Evolutionary conservation across 345 rosid genomes (phyloP).

Genomic region (Boechera stricta): DNA sequence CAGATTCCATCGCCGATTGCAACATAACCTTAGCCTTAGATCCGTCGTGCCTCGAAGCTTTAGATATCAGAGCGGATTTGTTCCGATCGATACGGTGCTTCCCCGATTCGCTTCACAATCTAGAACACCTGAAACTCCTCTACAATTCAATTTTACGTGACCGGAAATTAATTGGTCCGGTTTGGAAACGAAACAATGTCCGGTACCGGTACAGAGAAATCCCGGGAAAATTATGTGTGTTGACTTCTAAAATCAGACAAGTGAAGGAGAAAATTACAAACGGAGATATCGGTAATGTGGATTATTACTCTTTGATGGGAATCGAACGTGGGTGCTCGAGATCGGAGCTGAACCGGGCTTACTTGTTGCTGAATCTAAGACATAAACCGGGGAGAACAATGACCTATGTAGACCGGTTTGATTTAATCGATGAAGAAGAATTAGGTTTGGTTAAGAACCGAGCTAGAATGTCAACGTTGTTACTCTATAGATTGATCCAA

Average conservation of each 20-base stretch:
- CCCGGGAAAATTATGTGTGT: slow-evolving; percentile 76
- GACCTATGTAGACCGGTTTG: slow-evolving; percentile 73
- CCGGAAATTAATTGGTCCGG: slow-evolving; percentile 87
- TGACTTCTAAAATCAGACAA: slow-evolving; percentile 63
- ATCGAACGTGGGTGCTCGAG: slow-evolving; percentile 81
- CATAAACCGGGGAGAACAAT: slow-evolving; percentile 88
- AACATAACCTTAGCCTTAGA: slow-evolving; percentile 80
- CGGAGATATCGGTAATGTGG: slow-evolving; percentile 77
- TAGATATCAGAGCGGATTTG: slow-evolving; percentile 80
- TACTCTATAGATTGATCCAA: slow-evolving; percentile 83
- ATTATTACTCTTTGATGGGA: slow-evolving; percentile 81
- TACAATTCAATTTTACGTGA: slow-evolving; percentile 83
- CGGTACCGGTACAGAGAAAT: slow-evolving; percentile 84
- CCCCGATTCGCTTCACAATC: slow-evolving; percentile 86
- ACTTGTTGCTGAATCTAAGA: slow-evolving; percentile 67
- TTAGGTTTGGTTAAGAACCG: slow-evolving; percentile 72
- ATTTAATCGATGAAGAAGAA: slow-evolving; percentile 69
- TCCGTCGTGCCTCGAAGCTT: slow-evolving; percentile 79
- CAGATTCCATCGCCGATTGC: slow-evolving; percentile 87
- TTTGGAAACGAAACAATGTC: slow-evolving; percentile 85
- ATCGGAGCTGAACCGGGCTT: slow-evolving; percentile 89
- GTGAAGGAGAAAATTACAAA: slow-evolving; percentile 76
- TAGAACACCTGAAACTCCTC: slow-evolving; percentile 83
- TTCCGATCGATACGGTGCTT: slow-evolving; percentile 76
- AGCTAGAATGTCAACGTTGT: slow-evolving; percentile 72